Conservation (phyloP, 176 grass and related monocot species). For the Alloteropsis semialata region DNA sequence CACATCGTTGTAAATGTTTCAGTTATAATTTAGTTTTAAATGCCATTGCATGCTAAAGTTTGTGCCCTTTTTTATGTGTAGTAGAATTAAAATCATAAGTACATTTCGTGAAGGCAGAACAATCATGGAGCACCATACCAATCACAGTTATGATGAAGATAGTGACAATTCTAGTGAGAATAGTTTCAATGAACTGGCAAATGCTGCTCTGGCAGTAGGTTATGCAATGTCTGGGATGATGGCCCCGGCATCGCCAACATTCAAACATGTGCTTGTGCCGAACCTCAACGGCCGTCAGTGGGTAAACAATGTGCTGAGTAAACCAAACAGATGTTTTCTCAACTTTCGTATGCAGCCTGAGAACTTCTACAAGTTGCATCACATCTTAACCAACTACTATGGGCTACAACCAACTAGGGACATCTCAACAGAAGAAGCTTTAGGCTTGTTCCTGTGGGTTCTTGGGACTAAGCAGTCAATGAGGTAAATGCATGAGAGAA, state of each 20-base stretch:
- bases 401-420: background rate
- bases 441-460: too few relatives aligned
- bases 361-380: background rate
- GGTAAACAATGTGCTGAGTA: background rate
- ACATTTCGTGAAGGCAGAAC: too few relatives aligned
- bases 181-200: background rate
- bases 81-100: too few relatives aligned
- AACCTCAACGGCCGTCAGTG: background rate
- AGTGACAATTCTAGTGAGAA: background rate
- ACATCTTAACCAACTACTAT: background rate
- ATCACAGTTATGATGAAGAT: too few relatives aligned
- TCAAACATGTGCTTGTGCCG: background rate
- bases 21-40: too few relatives aligned
- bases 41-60: too few relatives aligned
- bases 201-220: background rate
- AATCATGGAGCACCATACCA: too few relatives aligned
- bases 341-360: background rate
- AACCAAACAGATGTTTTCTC: too few relatives aligned
- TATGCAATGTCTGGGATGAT: background rate
- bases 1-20: too few relatives aligned
- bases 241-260: background rate
- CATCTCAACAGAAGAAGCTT: background rate
- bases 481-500: too few relatives aligned
- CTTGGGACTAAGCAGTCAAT: too few relatives aligned
- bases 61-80: too few relatives aligned